A percentile compares a stretch with the other conserved stretches of the same genome.
Conservation (phyloP, 2,329 filamentous ascomycete genomes). For the Penicillium sp. region DNA sequence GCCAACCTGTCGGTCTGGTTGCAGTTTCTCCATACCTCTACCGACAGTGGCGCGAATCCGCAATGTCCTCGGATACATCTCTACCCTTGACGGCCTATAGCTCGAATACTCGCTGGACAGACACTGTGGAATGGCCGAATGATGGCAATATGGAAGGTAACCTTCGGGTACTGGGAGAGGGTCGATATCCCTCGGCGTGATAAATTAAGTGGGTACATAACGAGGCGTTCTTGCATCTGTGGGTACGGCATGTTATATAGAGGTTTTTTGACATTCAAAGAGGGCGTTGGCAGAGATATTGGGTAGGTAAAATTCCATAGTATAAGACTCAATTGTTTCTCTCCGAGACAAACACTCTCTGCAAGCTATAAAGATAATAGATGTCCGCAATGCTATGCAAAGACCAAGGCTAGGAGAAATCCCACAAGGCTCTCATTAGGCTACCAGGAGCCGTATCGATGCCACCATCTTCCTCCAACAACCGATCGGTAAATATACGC, state of each 20-base stretch:
- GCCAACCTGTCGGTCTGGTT: conserved; percentile 19
- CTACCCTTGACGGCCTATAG: conserved; percentile 20
- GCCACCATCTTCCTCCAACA: conserved; percentile 47
- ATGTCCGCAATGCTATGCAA: conserved; percentile 16
- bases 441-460: conserved; percentile 43
- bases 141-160: conserved; percentile 2
- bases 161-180: neutral
- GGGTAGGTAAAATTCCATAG: conserved; percentile 4
- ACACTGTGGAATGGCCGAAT: conserved; percentile 17
- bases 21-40: conserved; percentile 26
- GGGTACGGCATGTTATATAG: conserved; percentile 15
- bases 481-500: conserved; percentile 66
- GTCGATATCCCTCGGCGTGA: neutral
- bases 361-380: conserved; percentile 20
- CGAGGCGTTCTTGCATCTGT: conserved; percentile 1
- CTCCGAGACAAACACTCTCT: conserved; percentile 2
- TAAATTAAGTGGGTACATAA: neutral
- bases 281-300: conserved; percentile 7
- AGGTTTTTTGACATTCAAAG: conserved; percentile 1
- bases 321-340: neutral
- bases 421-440: conserved; percentile 45
- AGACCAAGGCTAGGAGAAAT: conserved; percentile 33
- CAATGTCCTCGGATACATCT: conserved; percentile 4
- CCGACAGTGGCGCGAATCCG: conserved; percentile 21
- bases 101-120: conserved; percentile 17